These are phyloP conservation scores for Diddensiella transvaalensis DNA, from an alignment of 805 yeast species.

Conservation along the genomic window DNA sequence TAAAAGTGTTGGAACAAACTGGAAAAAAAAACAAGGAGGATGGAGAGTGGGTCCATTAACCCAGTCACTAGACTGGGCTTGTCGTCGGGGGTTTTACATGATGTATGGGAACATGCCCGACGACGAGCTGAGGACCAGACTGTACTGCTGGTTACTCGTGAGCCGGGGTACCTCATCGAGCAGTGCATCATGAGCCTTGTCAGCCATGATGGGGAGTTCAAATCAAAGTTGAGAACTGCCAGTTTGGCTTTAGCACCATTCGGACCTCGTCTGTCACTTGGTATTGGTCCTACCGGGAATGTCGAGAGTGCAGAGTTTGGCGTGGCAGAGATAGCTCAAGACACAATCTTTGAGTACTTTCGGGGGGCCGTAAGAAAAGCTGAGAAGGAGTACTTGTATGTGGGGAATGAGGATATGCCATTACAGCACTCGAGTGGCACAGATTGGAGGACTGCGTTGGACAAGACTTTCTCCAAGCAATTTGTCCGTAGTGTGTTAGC, in stretches of 20 bases:
- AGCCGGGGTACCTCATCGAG: constrained; percentile 13
- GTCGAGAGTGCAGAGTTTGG: constrained; percentile 18
- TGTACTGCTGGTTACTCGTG: constrained; percentile 21
- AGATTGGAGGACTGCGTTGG: constrained; percentile 4
- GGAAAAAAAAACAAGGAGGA: too few relatives aligned
- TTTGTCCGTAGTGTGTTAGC: constrained; percentile 16
- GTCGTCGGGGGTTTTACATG: neutral
- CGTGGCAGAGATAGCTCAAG: constrained; percentile 1
- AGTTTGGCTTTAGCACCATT: constrained; percentile 32
- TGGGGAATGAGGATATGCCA: neutral
- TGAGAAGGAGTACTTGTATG: constrained; percentile 3
- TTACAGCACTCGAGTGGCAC: too few relatives aligned
- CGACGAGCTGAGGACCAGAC: constrained; percentile 28
- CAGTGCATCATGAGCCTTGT: constrained; percentile 14
- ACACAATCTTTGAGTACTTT: constrained; percentile 19
- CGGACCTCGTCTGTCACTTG: constrained; percentile 8
- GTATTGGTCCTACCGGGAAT: constrained; percentile 2
- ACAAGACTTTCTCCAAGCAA: constrained; percentile 3
- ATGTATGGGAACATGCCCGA: constrained; percentile 24
- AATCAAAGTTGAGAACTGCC: constrained; percentile 27
- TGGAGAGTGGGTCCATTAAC: neutral
- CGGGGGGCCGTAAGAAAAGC: neutral
- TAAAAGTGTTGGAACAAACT: too few relatives aligned
- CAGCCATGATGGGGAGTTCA: constrained; percentile 27
- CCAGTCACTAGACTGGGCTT: neutral